Conservation (phyloP, 2,329 filamentous ascomycete genomes). For the Aulographum hederae region DNA sequence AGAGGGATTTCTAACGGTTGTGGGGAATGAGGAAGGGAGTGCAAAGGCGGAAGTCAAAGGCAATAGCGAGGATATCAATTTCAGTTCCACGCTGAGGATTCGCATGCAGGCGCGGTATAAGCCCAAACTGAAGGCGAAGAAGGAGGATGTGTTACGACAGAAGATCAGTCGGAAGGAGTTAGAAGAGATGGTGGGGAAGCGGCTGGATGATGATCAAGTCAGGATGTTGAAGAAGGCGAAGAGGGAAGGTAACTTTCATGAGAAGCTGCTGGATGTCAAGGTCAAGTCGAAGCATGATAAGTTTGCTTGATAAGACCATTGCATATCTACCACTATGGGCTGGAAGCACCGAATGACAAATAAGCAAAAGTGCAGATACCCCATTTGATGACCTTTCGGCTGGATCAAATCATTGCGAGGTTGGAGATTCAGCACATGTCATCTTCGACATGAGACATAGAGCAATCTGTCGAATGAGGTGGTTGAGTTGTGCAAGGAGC, state of each 20-base stretch:
- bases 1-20: conserved; percentile 50
- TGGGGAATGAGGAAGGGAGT: conserved; percentile 32
- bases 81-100: conserved; percentile 57
- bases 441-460: no score
- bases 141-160: conserved; percentile 66
- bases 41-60: conserved; percentile 44
- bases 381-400: no score
- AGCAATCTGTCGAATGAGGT: no score
- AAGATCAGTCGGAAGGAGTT: conserved; percentile 77
- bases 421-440: no score
- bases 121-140: conserved; percentile 57
- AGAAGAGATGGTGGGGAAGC: conserved; percentile 60
- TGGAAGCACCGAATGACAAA: no score
- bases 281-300: conserved; percentile 91
- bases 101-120: conserved; percentile 95
- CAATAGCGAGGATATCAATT: conserved; percentile 49
- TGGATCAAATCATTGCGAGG: no score
- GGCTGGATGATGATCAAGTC: conserved; percentile 71
- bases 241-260: conserved; percentile 77
- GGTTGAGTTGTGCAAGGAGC: no score
- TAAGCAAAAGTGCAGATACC: no score
- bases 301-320: conserved; percentile 35
- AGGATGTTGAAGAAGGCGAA: conserved; percentile 64
- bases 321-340: no score
- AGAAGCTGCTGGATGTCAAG: conserved; percentile 68